Evolutionary conservation across 1,139 yeast species (phyloP).

Genomic region (Pichia sp.): DNA sequence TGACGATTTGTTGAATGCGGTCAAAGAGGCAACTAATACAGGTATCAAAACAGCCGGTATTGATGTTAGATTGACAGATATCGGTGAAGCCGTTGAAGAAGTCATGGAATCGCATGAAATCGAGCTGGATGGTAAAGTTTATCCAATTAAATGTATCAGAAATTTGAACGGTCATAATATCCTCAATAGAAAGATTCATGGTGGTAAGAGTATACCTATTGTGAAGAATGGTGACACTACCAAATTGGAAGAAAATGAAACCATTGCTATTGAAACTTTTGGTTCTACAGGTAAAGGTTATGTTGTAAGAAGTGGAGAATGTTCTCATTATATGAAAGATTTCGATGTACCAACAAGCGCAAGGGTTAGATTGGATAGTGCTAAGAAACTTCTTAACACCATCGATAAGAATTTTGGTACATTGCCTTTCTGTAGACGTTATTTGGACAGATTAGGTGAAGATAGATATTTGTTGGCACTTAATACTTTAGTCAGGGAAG

Average conservation of each 20-base stretch:
- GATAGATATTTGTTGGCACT: constrained; percentile 88
- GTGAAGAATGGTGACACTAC: constrained; percentile 89
- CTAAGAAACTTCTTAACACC: constrained; percentile 54
- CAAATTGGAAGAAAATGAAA: constrained; percentile 98
- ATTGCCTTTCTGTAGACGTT: constrained; percentile 93
- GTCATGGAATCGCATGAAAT: constrained; percentile 96
- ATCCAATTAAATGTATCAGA: constrained; percentile 81
- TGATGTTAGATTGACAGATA: constrained; percentile 89
- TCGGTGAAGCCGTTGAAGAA: constrained; percentile 94
- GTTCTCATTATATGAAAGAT: constrained; percentile 82
- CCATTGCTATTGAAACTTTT: constrained; percentile 95
- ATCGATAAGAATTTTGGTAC: constrained; percentile 86
- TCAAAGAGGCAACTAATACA: constrained; percentile 85
- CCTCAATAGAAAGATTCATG: constrained; percentile 76
- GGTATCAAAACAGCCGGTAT: constrained; percentile 93
- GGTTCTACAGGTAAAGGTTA: constrained; percentile 95
- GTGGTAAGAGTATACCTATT: constrained; percentile 94
- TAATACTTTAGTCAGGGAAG: constrained; percentile 77
- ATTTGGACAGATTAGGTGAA: constrained; percentile 85
- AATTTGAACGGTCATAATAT: constrained; percentile 95
- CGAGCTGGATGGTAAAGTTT: constrained; percentile 78
- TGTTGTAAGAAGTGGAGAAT: constrained; percentile 81
- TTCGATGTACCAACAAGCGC: constrained; percentile 35
- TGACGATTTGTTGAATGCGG: constrained; percentile 75
- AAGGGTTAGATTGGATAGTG: constrained; percentile 53